phyloP scores from a whole-genome alignment of 257 asterid genomes.

The Verbascum thapsus region DNA sequence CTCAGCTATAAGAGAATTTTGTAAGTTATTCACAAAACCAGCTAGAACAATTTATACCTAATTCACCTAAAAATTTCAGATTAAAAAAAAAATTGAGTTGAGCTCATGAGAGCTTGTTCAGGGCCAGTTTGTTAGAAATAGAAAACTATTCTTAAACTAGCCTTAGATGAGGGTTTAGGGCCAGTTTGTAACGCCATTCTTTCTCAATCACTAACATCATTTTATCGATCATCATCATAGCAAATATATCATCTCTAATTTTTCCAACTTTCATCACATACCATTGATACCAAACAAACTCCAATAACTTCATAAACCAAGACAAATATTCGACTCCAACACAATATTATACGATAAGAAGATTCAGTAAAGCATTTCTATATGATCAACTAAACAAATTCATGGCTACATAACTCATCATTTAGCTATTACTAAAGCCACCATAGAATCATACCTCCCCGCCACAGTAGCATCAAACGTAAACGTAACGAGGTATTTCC shows the following conservation, averaged over 20 bases:
- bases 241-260: too few relatives aligned
- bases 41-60: not conserved
- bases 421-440: slow-evolving; percentile 10
- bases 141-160: too few relatives aligned
- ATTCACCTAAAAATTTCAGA: too few relatives aligned
- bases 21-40: not conserved
- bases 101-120: too few relatives aligned
- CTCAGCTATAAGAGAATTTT: not conserved
- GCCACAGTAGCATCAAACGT: slow-evolving; percentile 92
- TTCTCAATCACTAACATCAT: too few relatives aligned
- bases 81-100: too few relatives aligned
- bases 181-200: too few relatives aligned
- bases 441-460: slow-evolving; percentile 62
- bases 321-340: not conserved
- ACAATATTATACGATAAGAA: too few relatives aligned
- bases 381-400: slow-evolving; percentile 1
- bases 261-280: too few relatives aligned
- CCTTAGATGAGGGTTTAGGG: too few relatives aligned
- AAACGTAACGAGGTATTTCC: slow-evolving; percentile 76
- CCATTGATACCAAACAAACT: not conserved
- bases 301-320: not conserved
- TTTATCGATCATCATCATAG: too few relatives aligned
- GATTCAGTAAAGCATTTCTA: not conserved
- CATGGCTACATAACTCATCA: slow-evolving; percentile 2
- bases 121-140: too few relatives aligned